phyloP scores from a whole-genome alignment of 163 green algal genomes.

The Scenedesmus sp. region DNA sequence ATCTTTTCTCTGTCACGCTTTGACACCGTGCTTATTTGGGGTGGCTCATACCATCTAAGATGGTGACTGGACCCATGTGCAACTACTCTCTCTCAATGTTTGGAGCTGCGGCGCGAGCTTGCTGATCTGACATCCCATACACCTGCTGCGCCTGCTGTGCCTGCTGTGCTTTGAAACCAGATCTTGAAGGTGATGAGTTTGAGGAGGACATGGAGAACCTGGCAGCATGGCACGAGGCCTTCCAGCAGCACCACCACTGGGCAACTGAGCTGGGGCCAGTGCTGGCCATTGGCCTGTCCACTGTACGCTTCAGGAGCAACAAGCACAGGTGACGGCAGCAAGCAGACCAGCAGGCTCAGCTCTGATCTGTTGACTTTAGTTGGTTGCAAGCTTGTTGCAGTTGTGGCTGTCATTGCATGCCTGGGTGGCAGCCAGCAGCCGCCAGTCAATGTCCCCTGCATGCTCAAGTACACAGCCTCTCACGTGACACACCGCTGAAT shows the following conservation, averaged over 20 bases:
- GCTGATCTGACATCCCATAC: too few species aligned
- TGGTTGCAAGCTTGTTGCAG: neutral
- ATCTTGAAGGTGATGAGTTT: constrained; percentile 85
- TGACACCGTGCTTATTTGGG: too few species aligned
- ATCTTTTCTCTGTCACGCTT: too few species aligned
- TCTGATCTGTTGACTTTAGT: too few species aligned
- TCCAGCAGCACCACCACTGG: constrained; percentile 75
- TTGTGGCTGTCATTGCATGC: too few species aligned
- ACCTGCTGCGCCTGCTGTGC: neutral
- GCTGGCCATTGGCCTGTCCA: constrained; percentile 82
- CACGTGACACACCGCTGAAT: neutral
- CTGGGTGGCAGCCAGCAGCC: too few species aligned
- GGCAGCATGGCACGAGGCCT: constrained; percentile 73
- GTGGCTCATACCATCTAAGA: neutral
- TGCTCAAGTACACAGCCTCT: neutral
- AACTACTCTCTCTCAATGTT: too few species aligned
- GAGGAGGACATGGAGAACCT: constrained; percentile 87
- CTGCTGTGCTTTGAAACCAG: neutral
- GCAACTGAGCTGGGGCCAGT: constrained; percentile 70
- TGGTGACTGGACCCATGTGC: too few species aligned
- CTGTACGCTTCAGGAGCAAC: constrained; percentile 80
- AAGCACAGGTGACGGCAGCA: constrained; percentile 45
- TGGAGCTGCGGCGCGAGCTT: too few species aligned
- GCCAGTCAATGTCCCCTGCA: too few species aligned
- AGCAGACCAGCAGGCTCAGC: neutral